Percentiles rank a stretch among this genome's conserved stretches.
These are phyloP conservation scores for Aquilaria yunnanensis DNA, from an alignment of 345 rosid species.

Conservation along the genomic window DNA sequence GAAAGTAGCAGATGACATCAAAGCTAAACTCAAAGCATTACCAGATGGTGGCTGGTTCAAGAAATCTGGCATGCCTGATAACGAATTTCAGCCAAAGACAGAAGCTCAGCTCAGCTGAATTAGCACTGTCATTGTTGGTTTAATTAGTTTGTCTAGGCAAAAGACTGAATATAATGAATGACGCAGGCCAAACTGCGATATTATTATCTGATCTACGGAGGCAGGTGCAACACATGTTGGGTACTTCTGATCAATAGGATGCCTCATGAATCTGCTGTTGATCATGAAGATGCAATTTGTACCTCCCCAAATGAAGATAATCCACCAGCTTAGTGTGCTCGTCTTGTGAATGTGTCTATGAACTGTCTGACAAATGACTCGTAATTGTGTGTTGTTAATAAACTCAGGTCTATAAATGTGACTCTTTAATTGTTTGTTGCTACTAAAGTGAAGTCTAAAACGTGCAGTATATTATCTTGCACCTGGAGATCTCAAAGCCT, in stretches of 20 bases:
- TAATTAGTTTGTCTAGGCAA: not conserved
- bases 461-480: no score
- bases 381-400: no score
- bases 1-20: slow-evolving; percentile 28
- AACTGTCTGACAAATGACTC: not conserved
- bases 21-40: slow-evolving; percentile 21
- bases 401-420: no score
- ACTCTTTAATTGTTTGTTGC: no score
- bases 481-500: no score
- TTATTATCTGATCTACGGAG: slow-evolving; percentile 7
- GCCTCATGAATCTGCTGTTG: not conserved
- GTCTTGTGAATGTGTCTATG: not conserved
- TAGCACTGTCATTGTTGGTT: slow-evolving; percentile 2
- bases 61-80: slow-evolving; percentile 21
- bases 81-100: slow-evolving; percentile 24
- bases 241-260: not conserved
- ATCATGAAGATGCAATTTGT: not conserved
- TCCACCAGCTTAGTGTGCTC: not conserved
- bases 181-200: not conserved
- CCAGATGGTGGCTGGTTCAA: slow-evolving; percentile 25
- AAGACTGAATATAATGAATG: not conserved
- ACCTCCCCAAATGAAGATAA: not conserved
- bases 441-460: no score
- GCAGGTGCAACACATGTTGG: not conserved
- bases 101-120: slow-evolving; percentile 17